phyloP scores from a whole-genome alignment of 257 asterid genomes.

The Craterostigma plantagineum region DNA sequence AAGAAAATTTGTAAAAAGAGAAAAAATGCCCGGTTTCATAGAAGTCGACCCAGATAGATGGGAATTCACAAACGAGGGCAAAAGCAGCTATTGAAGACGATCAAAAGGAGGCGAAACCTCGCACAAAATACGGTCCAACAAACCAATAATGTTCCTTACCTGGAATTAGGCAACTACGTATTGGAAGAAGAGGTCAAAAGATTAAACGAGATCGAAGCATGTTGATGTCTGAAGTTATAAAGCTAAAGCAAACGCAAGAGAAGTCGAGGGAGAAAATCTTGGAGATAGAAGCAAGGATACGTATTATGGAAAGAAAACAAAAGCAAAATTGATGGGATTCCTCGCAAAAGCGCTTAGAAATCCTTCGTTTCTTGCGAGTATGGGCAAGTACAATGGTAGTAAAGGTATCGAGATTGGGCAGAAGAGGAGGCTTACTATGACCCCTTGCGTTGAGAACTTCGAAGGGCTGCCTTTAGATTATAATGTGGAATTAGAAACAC shows the following conservation, averaged over 20 bases:
- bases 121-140: neutral
- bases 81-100: constrained; percentile 72
- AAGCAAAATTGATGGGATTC: constrained; percentile 45
- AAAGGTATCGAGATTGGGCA: constrained; percentile 40
- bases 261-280: constrained; percentile 27
- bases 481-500: neutral
- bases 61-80: constrained; percentile 97
- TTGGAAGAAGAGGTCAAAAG: constrained; percentile 62
- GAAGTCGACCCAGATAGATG: constrained; percentile 87
- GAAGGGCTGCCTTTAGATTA: neutral
- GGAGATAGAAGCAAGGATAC: constrained; percentile 45
- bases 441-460: constrained; percentile 21
- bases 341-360: constrained; percentile 50
- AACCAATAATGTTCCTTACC: too few relatives aligned
- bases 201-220: constrained; percentile 34
- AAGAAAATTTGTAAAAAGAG: too few relatives aligned
- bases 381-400: constrained; percentile 18
- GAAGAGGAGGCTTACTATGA: constrained; percentile 54
- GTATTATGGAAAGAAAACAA: constrained; percentile 40
- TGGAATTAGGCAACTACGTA: constrained; percentile 48
- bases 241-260: constrained; percentile 60
- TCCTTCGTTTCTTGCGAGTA: constrained; percentile 34
- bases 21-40: constrained; percentile 67
- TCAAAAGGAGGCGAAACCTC: constrained; percentile 58
- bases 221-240: constrained; percentile 43